phyloP scores from a whole-genome alignment of 2,329 filamentous ascomycete species.

The Penicillium digitatum region DNA sequence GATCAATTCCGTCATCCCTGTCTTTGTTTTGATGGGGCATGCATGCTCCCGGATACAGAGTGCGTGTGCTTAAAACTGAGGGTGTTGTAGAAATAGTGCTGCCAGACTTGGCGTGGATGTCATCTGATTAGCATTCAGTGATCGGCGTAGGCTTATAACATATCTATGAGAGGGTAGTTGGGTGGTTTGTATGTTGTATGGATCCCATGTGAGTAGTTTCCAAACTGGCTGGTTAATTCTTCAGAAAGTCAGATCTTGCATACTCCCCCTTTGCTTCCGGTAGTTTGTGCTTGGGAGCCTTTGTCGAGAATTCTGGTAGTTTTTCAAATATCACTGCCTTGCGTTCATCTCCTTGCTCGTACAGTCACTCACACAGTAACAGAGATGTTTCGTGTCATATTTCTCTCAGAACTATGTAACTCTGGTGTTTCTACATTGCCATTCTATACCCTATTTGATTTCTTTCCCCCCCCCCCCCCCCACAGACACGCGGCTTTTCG shows the following conservation, averaged over 20 bases:
- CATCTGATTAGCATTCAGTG: background rate
- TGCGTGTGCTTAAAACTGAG: background rate
- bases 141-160: background rate
- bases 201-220: background rate
- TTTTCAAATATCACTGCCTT: background rate
- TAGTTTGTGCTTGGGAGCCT: background rate
- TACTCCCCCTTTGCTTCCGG: background rate
- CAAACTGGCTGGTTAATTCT: background rate
- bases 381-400: too few species aligned
- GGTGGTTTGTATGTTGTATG: background rate
- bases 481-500: slow-evolving; percentile 7
- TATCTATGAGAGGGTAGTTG: background rate
- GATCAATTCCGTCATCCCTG: background rate
- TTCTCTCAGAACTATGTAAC: background rate
- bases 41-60: background rate
- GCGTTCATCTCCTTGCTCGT: background rate
- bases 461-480: too few species aligned
- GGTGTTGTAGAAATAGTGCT: background rate
- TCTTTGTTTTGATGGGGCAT: background rate
- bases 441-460: background rate
- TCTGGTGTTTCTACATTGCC: background rate
- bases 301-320: background rate
- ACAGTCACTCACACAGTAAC: background rate
- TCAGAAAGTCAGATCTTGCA: background rate
- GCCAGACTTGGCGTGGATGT: too few species aligned